A percentile compares a stretch with the other conserved stretches of the same genome.
These are phyloP conservation scores for Fonsecaea pedrosoi DNA, from an alignment of 2,329 filamentous ascomycete species.

Conservation along the genomic window DNA sequence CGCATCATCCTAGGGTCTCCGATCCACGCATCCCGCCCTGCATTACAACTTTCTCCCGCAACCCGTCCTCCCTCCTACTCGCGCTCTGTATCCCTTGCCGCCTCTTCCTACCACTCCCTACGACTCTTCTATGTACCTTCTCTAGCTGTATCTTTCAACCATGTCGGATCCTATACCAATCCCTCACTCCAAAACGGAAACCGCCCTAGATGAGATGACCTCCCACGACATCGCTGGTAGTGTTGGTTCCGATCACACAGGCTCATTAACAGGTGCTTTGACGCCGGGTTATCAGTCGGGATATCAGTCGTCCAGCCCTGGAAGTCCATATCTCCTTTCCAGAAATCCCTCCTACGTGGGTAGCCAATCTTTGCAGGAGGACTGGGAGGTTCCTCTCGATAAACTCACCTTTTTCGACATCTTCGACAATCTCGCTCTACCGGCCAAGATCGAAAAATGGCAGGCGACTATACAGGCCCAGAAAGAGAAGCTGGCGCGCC, in stretches of 20 bases:
- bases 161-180: conserved; percentile 43
- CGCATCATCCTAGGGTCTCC: conserved; percentile 11
- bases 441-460: conserved; percentile 88
- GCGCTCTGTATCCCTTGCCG: neutral
- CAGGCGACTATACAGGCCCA: conserved; percentile 82
- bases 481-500: conserved; percentile 81
- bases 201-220: conserved; percentile 34
- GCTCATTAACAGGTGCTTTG: conserved; percentile 43
- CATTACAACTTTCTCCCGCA: conserved; percentile 1
- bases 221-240: conserved; percentile 19
- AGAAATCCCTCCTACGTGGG: conserved; percentile 82
- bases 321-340: conserved; percentile 63
- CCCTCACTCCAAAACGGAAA: conserved; percentile 41
- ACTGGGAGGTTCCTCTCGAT: conserved; percentile 86
- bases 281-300: conserved; percentile 50
- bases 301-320: conserved; percentile 53
- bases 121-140: neutral
- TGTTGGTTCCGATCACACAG: conserved; percentile 29
- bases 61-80: neutral
- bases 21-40: conserved; percentile 8
- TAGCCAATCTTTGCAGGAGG: conserved; percentile 83
- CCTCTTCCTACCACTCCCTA: neutral
- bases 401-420: conserved; percentile 90
- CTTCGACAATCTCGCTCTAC: conserved; percentile 87
- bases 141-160: conserved; percentile 14